Conservation (phyloP, 2,329 filamentous ascomycete genomes). For the Nannizziopsis barbatae region DNA sequence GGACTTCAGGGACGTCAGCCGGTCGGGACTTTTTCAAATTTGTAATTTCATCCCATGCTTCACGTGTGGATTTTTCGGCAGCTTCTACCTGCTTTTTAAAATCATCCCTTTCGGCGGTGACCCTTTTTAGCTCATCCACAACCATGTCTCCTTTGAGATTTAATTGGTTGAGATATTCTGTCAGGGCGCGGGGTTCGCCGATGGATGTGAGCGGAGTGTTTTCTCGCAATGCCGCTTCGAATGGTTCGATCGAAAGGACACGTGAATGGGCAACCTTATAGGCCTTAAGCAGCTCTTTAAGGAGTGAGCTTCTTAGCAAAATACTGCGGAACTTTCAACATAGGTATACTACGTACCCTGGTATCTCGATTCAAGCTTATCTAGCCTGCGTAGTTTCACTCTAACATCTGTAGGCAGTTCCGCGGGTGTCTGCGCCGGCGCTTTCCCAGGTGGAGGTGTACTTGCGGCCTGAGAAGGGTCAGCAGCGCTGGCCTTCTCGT, state of each 20-base stretch:
- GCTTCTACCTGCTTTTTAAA: constrained; percentile 67
- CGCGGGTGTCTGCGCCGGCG: constrained; percentile 17
- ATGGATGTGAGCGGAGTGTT: constrained; percentile 88
- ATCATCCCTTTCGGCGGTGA: constrained; percentile 69
- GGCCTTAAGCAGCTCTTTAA: constrained; percentile 69
- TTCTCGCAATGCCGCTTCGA: constrained; percentile 81
- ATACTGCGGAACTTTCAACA: not conserved
- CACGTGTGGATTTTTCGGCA: constrained; percentile 51
- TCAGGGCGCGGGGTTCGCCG: constrained; percentile 66
- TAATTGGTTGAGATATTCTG: constrained; percentile 82
- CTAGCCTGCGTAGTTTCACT: constrained; percentile 68
- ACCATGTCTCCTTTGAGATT: constrained; percentile 84
- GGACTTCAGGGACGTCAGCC: constrained; percentile 14
- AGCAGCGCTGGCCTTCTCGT: constrained; percentile 20
- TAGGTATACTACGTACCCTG: constrained; percentile 47
- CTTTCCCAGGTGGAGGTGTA: constrained; percentile 17
- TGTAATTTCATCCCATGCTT: constrained; percentile 54
- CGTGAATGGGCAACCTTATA: constrained; percentile 85
- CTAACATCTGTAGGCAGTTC: constrained; percentile 66
- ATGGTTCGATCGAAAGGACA: constrained; percentile 78
- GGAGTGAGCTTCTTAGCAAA: constrained; percentile 2
- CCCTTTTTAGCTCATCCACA: constrained; percentile 80
- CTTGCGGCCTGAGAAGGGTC: constrained; percentile 18
- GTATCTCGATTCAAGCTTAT: constrained; percentile 80
- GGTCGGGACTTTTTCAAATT: constrained; percentile 37